phyloP scores from a whole-genome alignment of 495 filamentous ascomycete genomes.

The Penicillium manginii region DNA sequence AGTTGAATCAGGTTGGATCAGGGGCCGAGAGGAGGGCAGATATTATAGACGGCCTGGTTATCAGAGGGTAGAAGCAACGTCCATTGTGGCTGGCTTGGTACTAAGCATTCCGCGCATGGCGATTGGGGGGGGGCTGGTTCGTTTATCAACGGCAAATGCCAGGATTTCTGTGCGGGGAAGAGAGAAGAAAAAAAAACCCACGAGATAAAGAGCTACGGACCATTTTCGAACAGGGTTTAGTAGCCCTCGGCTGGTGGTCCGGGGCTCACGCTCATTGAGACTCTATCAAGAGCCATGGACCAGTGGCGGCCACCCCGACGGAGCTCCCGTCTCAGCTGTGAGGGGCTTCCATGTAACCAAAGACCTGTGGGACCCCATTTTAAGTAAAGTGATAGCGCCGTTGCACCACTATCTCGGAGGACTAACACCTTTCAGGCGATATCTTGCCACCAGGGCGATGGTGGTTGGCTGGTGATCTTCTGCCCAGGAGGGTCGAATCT shows the following conservation, averaged over 20 bases:
- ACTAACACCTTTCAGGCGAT: conserved; percentile 10
- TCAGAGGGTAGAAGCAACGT: conserved; percentile 5
- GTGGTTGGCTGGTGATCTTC: conserved; percentile 15
- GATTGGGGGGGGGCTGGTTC: conserved; percentile 11
- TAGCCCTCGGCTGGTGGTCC: conserved; percentile 6
- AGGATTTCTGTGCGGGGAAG: conserved; percentile 16
- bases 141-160: conserved; percentile 12
- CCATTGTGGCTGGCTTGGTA: conserved; percentile 18
- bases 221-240: conserved; percentile 4
- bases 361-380: background rate
- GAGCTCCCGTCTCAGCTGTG: conserved; percentile 18
- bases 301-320: conserved; percentile 19
- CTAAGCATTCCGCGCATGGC: conserved; percentile 9
- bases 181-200: conserved; percentile 2
- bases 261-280: background rate
- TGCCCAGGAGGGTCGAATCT: background rate
- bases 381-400: conserved; percentile 17
- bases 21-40: background rate
- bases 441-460: conserved; percentile 20
- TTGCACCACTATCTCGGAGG: conserved; percentile 14
- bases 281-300: background rate
- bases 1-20: conserved; percentile 2
- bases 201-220: conserved; percentile 7
- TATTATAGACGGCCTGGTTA: conserved; percentile 7
- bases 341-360: conserved; percentile 23